Base-by-base conservation (phyloP, 768 basidiomycete species). In the Podaxis mareebaensis region DNA sequence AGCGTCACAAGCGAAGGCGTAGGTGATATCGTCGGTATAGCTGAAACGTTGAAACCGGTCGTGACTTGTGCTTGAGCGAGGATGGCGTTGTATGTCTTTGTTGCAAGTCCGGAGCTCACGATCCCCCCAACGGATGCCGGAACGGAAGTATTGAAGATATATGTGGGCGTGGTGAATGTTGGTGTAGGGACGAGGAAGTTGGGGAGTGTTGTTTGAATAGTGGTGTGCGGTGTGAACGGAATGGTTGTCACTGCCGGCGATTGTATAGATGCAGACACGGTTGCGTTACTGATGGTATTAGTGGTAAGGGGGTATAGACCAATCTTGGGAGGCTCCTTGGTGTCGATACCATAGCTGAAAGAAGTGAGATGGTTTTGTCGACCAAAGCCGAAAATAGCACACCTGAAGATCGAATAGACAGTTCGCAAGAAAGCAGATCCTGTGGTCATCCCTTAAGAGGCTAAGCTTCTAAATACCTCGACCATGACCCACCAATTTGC, bases 351-450 rank as follows among this genome's bases (percentile, higher is more conserved):
- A 64, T 85, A 91, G 70, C 91, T 93, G 61, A 24, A n/a, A 48
- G 28, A 65, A 20, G 42, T 48, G 67, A 64, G 13, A 30, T 6
- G 55, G 60, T 60, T 33, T 51, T 33, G 53, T 26, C 42, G 2
- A 56, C 8, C 24, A 30, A 28, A 36, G 13, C 30, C 58, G 28
- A n/a, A n/a, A 15, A 24, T 38, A 57, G 61, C 71, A 64, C 66
- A 89, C 91, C 88, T 92, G 79, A 85, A 93, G 44, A 93, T 78
- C 4, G 89, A 87, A 71, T 93, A 93, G 0, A 93, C 90, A 2
- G 89, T 90, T 38, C 87, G 81, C 60, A 93, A 69, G 71, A 93
- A 93, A 0, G 88, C 80, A 0, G 83, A 72, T 22, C 89, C 89
- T 88, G 60, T 4, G 65, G 53, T 12, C 5, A 20, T 26, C 12